These are phyloP conservation scores for Podila epigama DNA, from an alignment of 192 early-diverging fungal species.

Conservation along the genomic window DNA sequence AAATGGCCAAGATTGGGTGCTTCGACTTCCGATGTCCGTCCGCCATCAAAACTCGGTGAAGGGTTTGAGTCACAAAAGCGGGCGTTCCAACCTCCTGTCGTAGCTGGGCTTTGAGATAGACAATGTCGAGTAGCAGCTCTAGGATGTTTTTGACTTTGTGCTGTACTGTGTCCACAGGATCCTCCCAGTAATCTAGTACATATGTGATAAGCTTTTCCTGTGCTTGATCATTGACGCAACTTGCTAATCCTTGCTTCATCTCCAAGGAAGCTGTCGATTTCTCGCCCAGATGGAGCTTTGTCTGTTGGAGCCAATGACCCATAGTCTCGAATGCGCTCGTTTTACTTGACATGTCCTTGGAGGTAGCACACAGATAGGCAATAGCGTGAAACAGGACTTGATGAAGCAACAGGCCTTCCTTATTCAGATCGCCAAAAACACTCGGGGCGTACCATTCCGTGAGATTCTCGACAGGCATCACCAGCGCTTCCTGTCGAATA, in stretches of 20 bases:
- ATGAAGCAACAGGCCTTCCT: conserved; percentile 47
- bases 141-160: conserved; percentile 76
- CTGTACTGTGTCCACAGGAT: conserved; percentile 84
- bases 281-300: conserved; percentile 41
- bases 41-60: conserved; percentile 74
- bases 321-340: conserved; percentile 78
- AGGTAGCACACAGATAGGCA: conserved; percentile 65
- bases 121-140: conserved; percentile 70
- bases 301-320: conserved; percentile 73
- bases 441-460: conserved; percentile 31
- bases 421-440: conserved; percentile 30
- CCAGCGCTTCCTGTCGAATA: conserved; percentile 45
- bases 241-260: conserved; percentile 29
- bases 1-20: conserved; percentile 76
- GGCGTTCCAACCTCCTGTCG: conserved; percentile 17
- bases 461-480: conserved; percentile 29
- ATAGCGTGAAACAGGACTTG: conserved; percentile 70
- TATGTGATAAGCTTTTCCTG: conserved; percentile 72
- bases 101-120: conserved; percentile 46
- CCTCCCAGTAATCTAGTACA: conserved; percentile 87
- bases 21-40: conserved; percentile 86
- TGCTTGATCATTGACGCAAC: conserved; percentile 31
- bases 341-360: conserved; percentile 71
- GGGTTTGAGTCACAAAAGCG: conserved; percentile 61
- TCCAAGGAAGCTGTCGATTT: conserved; percentile 17